Conservation (phyloP, 176 grass and related monocot species). For the Canna indica region DNA sequence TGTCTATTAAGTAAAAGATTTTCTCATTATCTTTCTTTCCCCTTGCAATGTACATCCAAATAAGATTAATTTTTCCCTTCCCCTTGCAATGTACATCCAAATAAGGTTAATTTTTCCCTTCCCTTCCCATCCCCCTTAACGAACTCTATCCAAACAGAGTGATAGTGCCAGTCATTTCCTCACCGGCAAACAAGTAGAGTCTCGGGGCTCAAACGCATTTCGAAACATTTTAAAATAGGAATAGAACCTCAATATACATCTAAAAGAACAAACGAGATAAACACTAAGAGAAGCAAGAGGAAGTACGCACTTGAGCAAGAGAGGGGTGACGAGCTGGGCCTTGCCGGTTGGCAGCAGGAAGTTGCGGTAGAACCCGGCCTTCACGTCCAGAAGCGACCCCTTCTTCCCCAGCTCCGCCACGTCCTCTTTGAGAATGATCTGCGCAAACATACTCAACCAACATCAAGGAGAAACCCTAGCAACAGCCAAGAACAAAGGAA, state of each 20-base stretch:
- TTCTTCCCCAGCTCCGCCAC: slow-evolving; percentile 49
- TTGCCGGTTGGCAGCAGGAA: slow-evolving; percentile 79
- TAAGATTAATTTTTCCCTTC: too few relatives aligned
- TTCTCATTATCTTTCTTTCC: too few relatives aligned
- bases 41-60: too few relatives aligned
- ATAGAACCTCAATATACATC: too few relatives aligned
- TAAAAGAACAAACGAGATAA: neutral
- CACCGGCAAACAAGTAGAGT: neutral
- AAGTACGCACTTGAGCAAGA: slow-evolving; percentile 65
- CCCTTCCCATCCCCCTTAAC: too few relatives aligned
- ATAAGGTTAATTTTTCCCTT: too few relatives aligned
- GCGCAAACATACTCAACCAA: neutral
- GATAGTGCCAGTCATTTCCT: too few relatives aligned
- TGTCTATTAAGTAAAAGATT: too few relatives aligned
- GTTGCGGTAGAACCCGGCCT: slow-evolving; percentile 82
- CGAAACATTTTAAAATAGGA: neutral
- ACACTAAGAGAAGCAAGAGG: neutral
- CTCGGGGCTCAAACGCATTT: neutral
- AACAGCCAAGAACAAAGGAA: neutral
- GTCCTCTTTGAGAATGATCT: slow-evolving; percentile 82
- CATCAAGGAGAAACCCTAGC: slow-evolving; percentile 1
- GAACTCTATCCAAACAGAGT: too few relatives aligned
- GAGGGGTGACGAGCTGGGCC: slow-evolving; percentile 55
- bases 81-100: too few relatives aligned
- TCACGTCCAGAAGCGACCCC: slow-evolving; percentile 67